A percentile compares a stretch with the other conserved stretches of the same genome.
Conservation (phyloP, 495 filamentous ascomycete genomes). For the Stereocaulon alpinum region DNA sequence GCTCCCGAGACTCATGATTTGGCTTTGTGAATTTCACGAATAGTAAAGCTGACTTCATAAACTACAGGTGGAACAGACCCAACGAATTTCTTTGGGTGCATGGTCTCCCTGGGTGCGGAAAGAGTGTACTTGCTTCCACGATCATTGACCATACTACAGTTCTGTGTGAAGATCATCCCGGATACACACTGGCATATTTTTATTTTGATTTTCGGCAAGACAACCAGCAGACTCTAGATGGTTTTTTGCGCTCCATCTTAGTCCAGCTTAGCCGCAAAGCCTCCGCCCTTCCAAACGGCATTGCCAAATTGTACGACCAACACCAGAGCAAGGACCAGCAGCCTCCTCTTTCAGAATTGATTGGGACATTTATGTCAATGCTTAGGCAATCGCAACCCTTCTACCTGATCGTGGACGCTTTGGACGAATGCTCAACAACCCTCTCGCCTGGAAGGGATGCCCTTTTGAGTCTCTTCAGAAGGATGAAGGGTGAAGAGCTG, state of each 20-base stretch:
- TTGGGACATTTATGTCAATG: neutral
- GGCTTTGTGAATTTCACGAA: no score
- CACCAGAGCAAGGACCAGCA: neutral
- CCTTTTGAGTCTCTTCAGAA: neutral
- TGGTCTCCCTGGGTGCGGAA: slow-evolving; percentile 32
- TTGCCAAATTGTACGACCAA: neutral
- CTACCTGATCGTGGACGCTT: slow-evolving; percentile 9
- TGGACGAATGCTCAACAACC: slow-evolving; percentile 11
- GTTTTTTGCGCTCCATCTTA: slow-evolving; percentile 25
- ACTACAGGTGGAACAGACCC: neutral
- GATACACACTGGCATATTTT: slow-evolving; percentile 15
- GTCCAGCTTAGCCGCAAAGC: slow-evolving; percentile 20
- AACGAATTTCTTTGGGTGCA: slow-evolving; percentile 28
- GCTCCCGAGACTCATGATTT: no score
- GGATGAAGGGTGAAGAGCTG: neutral
- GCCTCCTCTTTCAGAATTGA: neutral
- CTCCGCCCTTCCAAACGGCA: neutral
- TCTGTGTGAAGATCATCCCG: neutral
- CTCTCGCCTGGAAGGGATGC: neutral
- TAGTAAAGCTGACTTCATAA: no score
- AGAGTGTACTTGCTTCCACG: slow-evolving; percentile 28
- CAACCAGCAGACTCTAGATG: slow-evolving; percentile 23
- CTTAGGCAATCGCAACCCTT: neutral
- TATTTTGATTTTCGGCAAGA: slow-evolving; percentile 28
- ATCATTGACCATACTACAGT: slow-evolving; percentile 19